A percentile compares a stretch with the other conserved stretches of the same genome.
These are phyloP conservation scores for Leccinum variabile DNA, from an alignment of 1,284 basidiomycete species.

Conservation along the genomic window DNA sequence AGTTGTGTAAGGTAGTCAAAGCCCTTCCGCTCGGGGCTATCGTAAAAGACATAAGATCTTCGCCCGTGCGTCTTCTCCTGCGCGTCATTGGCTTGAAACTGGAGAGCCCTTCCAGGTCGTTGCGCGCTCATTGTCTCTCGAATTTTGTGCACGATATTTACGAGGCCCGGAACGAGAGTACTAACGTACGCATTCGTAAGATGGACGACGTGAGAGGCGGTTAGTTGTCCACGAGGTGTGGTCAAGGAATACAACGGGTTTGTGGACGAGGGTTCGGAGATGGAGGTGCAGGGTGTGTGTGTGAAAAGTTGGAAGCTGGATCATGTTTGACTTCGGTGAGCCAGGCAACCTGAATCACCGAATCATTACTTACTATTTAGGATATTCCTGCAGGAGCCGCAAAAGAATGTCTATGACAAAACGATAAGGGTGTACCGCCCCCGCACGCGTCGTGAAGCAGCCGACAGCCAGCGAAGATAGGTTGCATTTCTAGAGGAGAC, in stretches of 20 bases:
- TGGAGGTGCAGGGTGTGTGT: constrained; percentile 49
- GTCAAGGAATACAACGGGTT: constrained; percentile 41
- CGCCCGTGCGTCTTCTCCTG: constrained; percentile 33
- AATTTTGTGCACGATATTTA: constrained; percentile 54
- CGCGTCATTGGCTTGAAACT: constrained; percentile 29
- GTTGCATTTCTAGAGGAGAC: constrained; percentile 40
- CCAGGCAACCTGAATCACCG: neutral
- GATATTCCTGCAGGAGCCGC: constrained; percentile 45
- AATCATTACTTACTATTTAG: constrained; percentile 38
- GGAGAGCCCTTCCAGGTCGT: constrained; percentile 45
- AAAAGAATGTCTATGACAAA: constrained; percentile 52
- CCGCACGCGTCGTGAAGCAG: constrained; percentile 48
- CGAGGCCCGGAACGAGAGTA: constrained; percentile 65
- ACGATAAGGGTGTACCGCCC: constrained; percentile 59
- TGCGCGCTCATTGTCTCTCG: constrained; percentile 71
- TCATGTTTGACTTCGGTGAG: constrained; percentile 1
- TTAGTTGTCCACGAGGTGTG: constrained; percentile 57
- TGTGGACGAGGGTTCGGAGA: constrained; percentile 32
- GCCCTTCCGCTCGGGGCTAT: constrained; percentile 37
- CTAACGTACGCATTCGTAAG: constrained; percentile 79
- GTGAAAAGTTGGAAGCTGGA: constrained; percentile 50
- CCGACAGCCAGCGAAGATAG: constrained; percentile 45
- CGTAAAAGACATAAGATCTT: constrained; percentile 62
- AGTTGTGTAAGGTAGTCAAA: constrained; percentile 79
- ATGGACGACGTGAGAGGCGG: constrained; percentile 65